These are phyloP conservation scores for Flaveria floridana DNA, from an alignment of 140 eudicot genomes.

Conservation along the genomic window DNA sequence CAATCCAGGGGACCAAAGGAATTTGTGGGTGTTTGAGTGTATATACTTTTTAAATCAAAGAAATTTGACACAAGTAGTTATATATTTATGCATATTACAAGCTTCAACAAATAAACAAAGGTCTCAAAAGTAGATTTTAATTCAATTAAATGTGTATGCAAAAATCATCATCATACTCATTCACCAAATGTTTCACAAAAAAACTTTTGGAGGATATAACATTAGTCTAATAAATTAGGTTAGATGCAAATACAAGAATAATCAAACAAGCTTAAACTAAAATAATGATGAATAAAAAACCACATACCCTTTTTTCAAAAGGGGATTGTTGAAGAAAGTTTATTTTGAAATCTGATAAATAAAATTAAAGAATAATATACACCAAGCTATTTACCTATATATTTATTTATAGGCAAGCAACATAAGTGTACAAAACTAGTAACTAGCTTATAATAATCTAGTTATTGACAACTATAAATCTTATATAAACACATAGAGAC, in stretches of 20 bases:
- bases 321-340: background rate
- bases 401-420: background rate
- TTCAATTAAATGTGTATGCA: background rate
- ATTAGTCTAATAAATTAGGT: background rate
- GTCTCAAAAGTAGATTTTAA: background rate
- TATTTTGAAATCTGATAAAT: background rate
- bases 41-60: background rate
- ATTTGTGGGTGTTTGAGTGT: too few relatives aligned
- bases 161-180: background rate
- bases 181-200: background rate
- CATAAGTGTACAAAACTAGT: background rate
- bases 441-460: background rate
- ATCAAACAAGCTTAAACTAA: background rate
- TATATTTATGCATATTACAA: background rate
- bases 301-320: background rate
- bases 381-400: background rate
- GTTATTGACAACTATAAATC: background rate
- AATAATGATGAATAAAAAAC: background rate
- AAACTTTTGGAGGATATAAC: background rate
- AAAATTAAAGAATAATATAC: background rate
- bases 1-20: too few relatives aligned
- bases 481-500: conserved; percentile 5
- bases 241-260: too few relatives aligned
- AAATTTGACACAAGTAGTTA: background rate
- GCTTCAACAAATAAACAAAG: background rate